Evolutionary conservation across 2,329 filamentous ascomycete species (phyloP).

Genomic region (Polytolypa hystricis): DNA sequence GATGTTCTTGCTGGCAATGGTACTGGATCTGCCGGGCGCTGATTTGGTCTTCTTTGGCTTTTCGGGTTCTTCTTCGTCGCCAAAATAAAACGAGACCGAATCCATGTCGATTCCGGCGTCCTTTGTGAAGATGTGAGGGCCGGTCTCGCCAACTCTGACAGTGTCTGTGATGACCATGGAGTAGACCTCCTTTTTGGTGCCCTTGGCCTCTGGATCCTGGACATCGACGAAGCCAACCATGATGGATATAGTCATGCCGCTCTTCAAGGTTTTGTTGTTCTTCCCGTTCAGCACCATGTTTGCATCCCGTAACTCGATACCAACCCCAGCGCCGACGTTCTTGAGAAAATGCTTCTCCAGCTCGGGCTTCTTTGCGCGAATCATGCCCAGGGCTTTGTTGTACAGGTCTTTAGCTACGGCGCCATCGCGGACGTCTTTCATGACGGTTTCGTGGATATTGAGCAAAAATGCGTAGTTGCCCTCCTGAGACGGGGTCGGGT

Average conservation of each 20-base stretch:
- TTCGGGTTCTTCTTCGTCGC: slow-evolving; percentile 76
- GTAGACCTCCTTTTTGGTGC: slow-evolving; percentile 81
- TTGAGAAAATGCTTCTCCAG: slow-evolving; percentile 91
- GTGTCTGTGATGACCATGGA: slow-evolving; percentile 88
- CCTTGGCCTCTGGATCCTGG: slow-evolving; percentile 73
- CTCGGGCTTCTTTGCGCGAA: slow-evolving; percentile 87
- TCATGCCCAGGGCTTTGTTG: slow-evolving; percentile 65
- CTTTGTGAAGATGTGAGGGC: slow-evolving; percentile 76
- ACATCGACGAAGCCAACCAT: slow-evolving; percentile 85
- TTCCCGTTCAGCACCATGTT: slow-evolving; percentile 80
- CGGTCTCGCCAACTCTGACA: slow-evolving; percentile 63
- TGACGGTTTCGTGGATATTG: slow-evolving; percentile 73
- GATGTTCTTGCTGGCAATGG: slow-evolving; percentile 88
- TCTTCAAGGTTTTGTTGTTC: slow-evolving; percentile 70
- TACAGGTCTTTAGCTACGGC: slow-evolving; percentile 82
- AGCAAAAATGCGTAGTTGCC: slow-evolving; percentile 83
- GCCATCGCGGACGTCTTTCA: slow-evolving; percentile 85
- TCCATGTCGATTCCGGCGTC: slow-evolving; percentile 87
- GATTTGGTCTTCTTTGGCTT: slow-evolving; percentile 76
- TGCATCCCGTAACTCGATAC: slow-evolving; percentile 77
- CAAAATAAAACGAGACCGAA: slow-evolving; percentile 96
- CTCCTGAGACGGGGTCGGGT: slow-evolving; percentile 93
- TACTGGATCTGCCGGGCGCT: slow-evolving; percentile 68
- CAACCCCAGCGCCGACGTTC: slow-evolving; percentile 83
- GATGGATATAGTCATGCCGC: slow-evolving; percentile 92